Evolutionary conservation across 1,139 yeast genomes (phyloP), one percentile per base, ranked within the genome.

Genomic region (Debaryomyces psychrophilus): DNA sequence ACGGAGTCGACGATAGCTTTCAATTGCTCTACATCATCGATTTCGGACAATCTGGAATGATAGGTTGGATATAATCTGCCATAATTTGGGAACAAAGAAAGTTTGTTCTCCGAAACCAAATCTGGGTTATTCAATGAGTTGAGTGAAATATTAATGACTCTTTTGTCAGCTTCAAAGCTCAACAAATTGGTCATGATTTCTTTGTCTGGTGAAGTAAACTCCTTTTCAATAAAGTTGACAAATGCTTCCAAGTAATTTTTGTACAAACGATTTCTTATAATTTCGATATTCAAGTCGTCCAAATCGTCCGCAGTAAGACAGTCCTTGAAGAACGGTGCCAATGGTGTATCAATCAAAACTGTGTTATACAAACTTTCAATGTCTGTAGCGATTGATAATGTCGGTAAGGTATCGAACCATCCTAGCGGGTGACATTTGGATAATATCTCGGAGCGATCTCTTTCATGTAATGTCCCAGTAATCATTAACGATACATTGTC

Each of bases 371-470:
- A 78, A 33, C 95, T 85, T 59, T 90, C 97, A 50, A 93, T 83
- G 66, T 92, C 98, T 2, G 97, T 90, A 37, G 98, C 97, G 45
- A 92, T 95, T 8, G 95, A 83, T 51, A 95, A 77, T 0, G 99
- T 93, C 25, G 99, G 99, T 56, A 95, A 80, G 3, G 98, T 93
- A 59, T 93, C 99, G 64, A 95, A 95, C 97, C 97, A 90, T 37
- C 99, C 99, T 55, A 95, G 76, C 1, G 99, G 99, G 64, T 93
- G 96, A 65, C 97, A 90, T 63, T 97, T 85, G 49, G 83, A 82
- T 60, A 93, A 77, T 48, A 93, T 85, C 60, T 93, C 99, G 41
- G 83, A 72, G 62, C 88, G 82, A 66, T 95, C 97, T 61, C 98
- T 82, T 61, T 92, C 96, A 63, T 95, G 99, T 51, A 93, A 81